Evolutionary conservation across 2,329 filamentous ascomycete species (phyloP), one percentile per base, ranked within the genome.

Genomic region (Arthroderma sp.): DNA sequence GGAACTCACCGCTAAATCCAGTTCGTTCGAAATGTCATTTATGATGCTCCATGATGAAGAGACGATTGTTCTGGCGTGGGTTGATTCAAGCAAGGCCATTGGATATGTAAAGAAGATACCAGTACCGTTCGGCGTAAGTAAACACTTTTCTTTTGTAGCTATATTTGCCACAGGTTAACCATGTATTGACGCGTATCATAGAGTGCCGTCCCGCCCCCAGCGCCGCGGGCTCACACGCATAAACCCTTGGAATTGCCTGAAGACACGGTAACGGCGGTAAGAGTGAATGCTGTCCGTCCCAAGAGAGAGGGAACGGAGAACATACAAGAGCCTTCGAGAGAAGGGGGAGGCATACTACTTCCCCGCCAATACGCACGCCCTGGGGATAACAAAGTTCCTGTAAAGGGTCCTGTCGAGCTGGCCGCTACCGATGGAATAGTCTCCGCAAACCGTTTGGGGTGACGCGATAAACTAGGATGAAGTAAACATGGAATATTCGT

Each of bases 1-100:
- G 39, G 63, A 66, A 49, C 52, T 67, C 2, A 66, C 64, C 0
- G 54, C 60, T 3, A 65, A 61, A 46, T 60, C 58, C 2, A 59
- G 62, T 32, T 61, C 58, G 2, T 65, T 63, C 42, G 55, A 61
- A 4, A 62, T 68, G 62, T 51, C 54, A 1, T 67, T 63, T 36
- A 64, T 66, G 62, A 53, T 49, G 4, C 37, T 64, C 3, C 54
- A 57, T 0, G 64, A 65, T 31, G 65, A 68, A 38, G 63, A 65
- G 15, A 47, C 55, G 10, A 58, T 67, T 34, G 57, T 68, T 5
- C 46, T 68, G 43, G 62, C 62, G 1, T 68, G 65, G 65, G 55
- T 58, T n/a, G 65, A 68, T 45, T 45, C 56, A 4, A 51, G 53
- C 0, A 66, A 63, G 47, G 53, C 49, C 1, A 49, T 51, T 9